A percentile compares a stretch with the other conserved stretches of the same genome.
Evolutionary conservation across 2,329 filamentous ascomycete species (phyloP).

Genomic region (Botrytis fabae): DNA sequence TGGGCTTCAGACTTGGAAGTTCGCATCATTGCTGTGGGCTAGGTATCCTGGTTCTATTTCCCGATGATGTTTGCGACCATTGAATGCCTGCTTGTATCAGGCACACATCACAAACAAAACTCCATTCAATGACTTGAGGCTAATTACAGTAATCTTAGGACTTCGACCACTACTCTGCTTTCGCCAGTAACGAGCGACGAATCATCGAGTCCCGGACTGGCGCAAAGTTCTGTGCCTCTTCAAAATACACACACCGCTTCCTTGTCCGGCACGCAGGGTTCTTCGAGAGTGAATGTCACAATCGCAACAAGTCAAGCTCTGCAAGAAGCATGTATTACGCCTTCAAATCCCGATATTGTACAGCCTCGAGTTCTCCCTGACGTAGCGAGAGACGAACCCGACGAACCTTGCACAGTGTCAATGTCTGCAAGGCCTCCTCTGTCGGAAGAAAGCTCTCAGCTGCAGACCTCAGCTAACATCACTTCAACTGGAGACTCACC

Average conservation of each 20-base stretch:
- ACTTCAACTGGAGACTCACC: background rate
- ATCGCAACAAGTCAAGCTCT: background rate
- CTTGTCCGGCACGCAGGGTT: conserved; percentile 2
- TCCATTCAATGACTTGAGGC: conserved; percentile 14
- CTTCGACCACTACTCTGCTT: conserved; percentile 23
- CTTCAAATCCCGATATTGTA: conserved; percentile 8
- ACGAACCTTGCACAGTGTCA: conserved; percentile 10
- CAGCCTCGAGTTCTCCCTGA: conserved; percentile 6
- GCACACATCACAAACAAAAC: background rate
- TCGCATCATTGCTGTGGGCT: background rate
- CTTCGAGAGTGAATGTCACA: conserved; percentile 1
- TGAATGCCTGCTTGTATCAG: background rate
- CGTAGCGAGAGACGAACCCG: conserved; percentile 8
- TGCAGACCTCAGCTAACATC: conserved; percentile 4
- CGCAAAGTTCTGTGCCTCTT: background rate
- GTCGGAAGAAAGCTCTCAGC: background rate
- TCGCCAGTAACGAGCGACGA: conserved; percentile 66
- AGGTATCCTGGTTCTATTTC: background rate
- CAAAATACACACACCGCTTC: conserved; percentile 8
- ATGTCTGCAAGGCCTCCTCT: conserved; percentile 14
- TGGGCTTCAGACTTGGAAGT: background rate
- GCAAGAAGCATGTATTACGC: conserved; percentile 6
- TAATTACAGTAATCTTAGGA: conserved; percentile 9
- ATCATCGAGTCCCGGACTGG: conserved; percentile 46
- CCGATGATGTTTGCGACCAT: background rate